These are phyloP conservation scores for Rhodamnia argentea DNA, from an alignment of 345 rosid genomes.

Conservation along the genomic window DNA sequence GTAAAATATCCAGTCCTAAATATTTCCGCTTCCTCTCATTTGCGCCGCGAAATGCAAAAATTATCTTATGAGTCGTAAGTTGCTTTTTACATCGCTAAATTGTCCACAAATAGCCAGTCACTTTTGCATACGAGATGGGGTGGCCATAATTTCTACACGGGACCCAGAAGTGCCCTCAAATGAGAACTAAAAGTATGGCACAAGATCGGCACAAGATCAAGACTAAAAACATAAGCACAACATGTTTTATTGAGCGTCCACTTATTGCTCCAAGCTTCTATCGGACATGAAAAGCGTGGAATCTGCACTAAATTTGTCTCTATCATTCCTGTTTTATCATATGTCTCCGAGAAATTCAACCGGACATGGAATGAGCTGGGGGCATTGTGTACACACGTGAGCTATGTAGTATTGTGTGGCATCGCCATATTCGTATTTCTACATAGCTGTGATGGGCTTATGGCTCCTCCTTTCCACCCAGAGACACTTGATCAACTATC, in stretches of 20 bases:
- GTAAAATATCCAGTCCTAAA: not conserved
- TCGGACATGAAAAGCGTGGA: not conserved
- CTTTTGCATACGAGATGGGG: not conserved
- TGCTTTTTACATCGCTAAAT: not conserved
- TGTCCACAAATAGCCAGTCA: not conserved
- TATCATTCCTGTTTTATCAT: not conserved
- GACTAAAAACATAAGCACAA: not conserved
- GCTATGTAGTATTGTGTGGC: not conserved
- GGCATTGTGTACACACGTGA: not conserved
- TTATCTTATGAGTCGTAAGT: not conserved
- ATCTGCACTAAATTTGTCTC: not conserved
- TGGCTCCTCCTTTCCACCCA: constrained; percentile 9
- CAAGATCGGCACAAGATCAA: not conserved
- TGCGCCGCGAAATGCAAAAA: not conserved
- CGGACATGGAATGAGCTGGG: not conserved
- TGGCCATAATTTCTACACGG: not conserved
- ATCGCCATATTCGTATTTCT: not conserved
- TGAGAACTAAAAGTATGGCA: not conserved
- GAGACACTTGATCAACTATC: constrained; percentile 23
- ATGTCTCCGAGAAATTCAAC: not conserved
- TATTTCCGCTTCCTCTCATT: not conserved
- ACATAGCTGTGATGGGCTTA: not conserved
- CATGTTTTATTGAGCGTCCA: not conserved
- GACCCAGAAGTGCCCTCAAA: not conserved
- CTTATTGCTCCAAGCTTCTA: not conserved